These are phyloP conservation scores for Fusarium miscanthi DNA, from an alignment of 2,329 filamentous ascomycete species.

Conservation along the genomic window DNA sequence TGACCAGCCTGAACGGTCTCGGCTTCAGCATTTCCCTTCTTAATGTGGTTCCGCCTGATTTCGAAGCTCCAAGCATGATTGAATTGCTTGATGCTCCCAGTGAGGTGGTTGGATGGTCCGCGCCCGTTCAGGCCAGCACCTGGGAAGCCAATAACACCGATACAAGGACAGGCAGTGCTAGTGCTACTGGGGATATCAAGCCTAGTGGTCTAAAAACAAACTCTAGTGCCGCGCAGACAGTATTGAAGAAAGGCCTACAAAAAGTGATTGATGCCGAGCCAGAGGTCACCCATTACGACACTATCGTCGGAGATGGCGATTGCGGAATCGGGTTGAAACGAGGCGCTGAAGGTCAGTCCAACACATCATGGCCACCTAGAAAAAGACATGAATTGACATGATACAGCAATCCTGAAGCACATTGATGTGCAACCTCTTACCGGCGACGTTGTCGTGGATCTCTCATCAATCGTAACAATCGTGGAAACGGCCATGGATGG, in stretches of 20 bases:
- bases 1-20: conserved; percentile 81
- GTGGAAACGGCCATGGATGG: conserved; percentile 71
- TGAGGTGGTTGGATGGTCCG: conserved; percentile 77
- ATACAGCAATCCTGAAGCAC: conserved; percentile 63
- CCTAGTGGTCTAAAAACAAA: conserved; percentile 66
- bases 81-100: conserved; percentile 76
- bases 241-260: conserved; percentile 68
- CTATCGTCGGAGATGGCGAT: conserved; percentile 89
- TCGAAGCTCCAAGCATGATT: conserved; percentile 70
- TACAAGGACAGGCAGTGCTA: conserved; percentile 55
- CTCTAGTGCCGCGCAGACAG: conserved; percentile 58
- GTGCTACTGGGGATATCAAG: conserved; percentile 50
- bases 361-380: no score
- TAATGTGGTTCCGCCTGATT: conserved; percentile 69
- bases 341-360: conserved; percentile 77
- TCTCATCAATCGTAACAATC: conserved; percentile 63
- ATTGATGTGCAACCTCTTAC: conserved; percentile 57
- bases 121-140: conserved; percentile 69
- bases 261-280: conserved; percentile 74
- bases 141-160: conserved; percentile 69
- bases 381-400: conserved; percentile 32
- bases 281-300: conserved; percentile 79
- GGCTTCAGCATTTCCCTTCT: conserved; percentile 80
- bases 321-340: conserved; percentile 88
- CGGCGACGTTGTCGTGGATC: conserved; percentile 64